These are phyloP conservation scores for Smittium culicis DNA, from an alignment of 371 early-diverging fungal genomes.

Conservation along the genomic window DNA sequence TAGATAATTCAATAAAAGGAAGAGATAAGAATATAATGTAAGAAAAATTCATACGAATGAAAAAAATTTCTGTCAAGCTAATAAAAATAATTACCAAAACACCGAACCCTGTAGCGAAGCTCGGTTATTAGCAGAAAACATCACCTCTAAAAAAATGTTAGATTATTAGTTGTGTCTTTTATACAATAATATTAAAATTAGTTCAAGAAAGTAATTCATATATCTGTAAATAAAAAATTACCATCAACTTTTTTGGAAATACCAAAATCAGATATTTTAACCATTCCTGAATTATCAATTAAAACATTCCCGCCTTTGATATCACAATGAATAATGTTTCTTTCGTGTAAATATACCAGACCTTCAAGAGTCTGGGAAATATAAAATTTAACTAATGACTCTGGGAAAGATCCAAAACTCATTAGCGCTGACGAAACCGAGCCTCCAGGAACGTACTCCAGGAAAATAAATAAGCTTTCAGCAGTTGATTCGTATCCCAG, in stretches of 20 bases:
- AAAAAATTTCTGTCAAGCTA: too few relatives aligned
- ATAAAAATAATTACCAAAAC: too few relatives aligned
- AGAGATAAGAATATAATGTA: too few relatives aligned
- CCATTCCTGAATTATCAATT: slow-evolving; percentile 79
- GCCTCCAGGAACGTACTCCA: slow-evolving; percentile 97
- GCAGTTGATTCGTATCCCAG: slow-evolving; percentile 73
- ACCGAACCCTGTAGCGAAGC: slow-evolving; percentile 90
- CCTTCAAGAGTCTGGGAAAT: slow-evolving; percentile 86
- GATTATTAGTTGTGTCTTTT: too few relatives aligned
- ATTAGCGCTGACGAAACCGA: slow-evolving; percentile 76
- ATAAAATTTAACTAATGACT: slow-evolving; percentile 65
- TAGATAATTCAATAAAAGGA: too few relatives aligned
- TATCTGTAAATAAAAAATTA: slow-evolving; percentile 10
- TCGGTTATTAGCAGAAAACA: slow-evolving; percentile 31
- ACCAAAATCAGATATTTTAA: slow-evolving; percentile 98
- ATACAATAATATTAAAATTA: too few relatives aligned
- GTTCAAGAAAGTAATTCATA: slow-evolving; percentile 6
- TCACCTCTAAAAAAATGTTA: slow-evolving; percentile 21
- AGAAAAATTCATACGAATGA: too few relatives aligned
- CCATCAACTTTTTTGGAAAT: slow-evolving; percentile 86
- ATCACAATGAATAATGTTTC: slow-evolving; percentile 94
- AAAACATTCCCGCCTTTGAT: slow-evolving; percentile 93
- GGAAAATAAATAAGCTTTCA: slow-evolving; percentile 75
- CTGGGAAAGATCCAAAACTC: slow-evolving; percentile 75
- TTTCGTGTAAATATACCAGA: slow-evolving; percentile 84